Base-by-base conservation (phyloP, 2,329 filamentous ascomycete genomes). In the Cryphonectria japonica region DNA sequence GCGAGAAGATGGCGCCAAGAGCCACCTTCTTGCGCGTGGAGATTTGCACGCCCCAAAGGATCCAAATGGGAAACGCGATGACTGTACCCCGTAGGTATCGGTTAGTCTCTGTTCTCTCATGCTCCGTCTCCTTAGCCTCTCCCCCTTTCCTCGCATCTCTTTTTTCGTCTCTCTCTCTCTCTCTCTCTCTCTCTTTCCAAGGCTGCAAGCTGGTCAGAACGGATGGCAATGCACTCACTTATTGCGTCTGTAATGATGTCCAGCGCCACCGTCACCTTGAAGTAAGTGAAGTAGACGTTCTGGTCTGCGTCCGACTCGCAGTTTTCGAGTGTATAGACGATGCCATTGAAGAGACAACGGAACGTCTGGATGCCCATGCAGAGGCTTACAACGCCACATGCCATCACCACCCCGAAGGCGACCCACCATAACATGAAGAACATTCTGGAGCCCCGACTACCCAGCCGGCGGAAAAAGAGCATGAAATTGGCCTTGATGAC, bases 401-500 rank as follows among this genome's bases (percentile, higher is more conserved):
- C 71, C 52, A 72, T 50, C 29, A 72, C 69, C 6, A 72, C 19
- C 13, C 37, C 39, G 26, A 72, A 71, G 5, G 67, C 61, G 11
- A 66, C 22, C 71, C 71, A 72, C 71, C 71, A 72, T 22, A 69
- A 22, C 4, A 59, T n/a, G 61, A 63, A 66, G 37, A 72, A 72
- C 0, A 66, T 26, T 1, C 46, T 66, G 0, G 62, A 61, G 1
- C 63, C 63, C 7, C 71, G 66, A 13, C 67, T 68, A 5, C 69
- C 71, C 37, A 72, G 16, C 3, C 71, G 71, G 32, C 70, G 70
- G 29, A 72, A 72, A 43, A 72, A 72, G 37, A 72, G 46, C 46
- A 72, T 59, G 62, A 72, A 72, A 46, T 72, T 72, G 63, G 70
- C 57, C 69, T 72, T 72, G 66, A 72, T 71, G 34, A 66, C 67